Conservation (phyloP, 441 rosid species). For the Eutrema salsugineum region DNA sequence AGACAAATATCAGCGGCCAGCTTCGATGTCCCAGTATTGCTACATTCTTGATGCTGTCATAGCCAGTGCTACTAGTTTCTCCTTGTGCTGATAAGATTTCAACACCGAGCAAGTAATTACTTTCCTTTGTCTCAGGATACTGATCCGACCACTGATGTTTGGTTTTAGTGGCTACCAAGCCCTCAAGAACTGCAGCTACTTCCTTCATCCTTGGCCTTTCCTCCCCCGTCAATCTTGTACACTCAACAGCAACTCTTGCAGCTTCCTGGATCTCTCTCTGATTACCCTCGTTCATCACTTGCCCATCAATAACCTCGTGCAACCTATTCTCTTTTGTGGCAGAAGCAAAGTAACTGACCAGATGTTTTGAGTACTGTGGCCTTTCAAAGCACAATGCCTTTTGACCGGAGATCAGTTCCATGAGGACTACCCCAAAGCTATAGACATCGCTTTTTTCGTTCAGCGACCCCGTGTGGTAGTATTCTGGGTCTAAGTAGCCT, state of each 20-base stretch:
- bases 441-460: constrained; percentile 23
- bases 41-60: constrained; percentile 14
- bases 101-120: background rate
- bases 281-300: background rate
- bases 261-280: background rate
- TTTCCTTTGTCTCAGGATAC: background rate
- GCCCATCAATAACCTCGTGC: background rate
- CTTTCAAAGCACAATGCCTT: constrained; percentile 16
- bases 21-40: background rate
- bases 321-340: constrained; percentile 6
- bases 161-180: background rate
- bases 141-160: background rate
- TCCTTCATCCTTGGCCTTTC: constrained; percentile 21
- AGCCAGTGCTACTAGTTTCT: background rate
- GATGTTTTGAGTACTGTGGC: background rate
- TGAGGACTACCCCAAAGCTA: constrained; percentile 22
- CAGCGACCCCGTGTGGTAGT: background rate
- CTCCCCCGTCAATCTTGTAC: background rate
- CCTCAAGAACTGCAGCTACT: constrained; percentile 12
- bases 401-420: constrained; percentile 14
- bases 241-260: background rate
- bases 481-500: constrained; percentile 21
- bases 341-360: constrained; percentile 1
- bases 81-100: background rate
- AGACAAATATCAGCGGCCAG: constrained; percentile 16